phyloP scores from a whole-genome alignment of 805 yeast species.

The Wickerhamomyces silvicola region DNA sequence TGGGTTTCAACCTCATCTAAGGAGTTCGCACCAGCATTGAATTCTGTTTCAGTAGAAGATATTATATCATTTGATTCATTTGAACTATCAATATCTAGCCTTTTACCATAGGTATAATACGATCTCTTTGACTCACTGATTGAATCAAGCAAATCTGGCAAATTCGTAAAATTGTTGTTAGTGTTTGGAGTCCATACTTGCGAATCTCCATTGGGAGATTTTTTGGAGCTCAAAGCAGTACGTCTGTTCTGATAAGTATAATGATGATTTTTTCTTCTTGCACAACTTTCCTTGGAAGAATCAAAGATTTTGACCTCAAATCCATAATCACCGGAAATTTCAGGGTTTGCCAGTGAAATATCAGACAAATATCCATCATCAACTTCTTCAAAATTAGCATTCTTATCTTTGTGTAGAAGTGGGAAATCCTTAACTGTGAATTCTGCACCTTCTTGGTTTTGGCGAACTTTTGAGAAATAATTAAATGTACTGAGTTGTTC shows the following conservation, averaged over 20 bases:
- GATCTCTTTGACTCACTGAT: slow-evolving; percentile 22
- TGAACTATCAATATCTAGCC: slow-evolving; percentile 8
- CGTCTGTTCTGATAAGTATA: background rate
- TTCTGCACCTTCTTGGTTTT: slow-evolving; percentile 5
- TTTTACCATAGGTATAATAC: slow-evolving; percentile 25
- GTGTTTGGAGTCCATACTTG: slow-evolving; percentile 39
- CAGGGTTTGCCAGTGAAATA: slow-evolving; percentile 47
- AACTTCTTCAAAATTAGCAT: slow-evolving; percentile 23
- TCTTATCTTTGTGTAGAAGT: slow-evolving; percentile 19
- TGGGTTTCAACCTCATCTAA: too few relatives aligned
- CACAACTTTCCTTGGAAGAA: slow-evolving; percentile 17
- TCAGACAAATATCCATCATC: slow-evolving; percentile 39
- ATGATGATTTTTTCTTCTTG: slow-evolving; percentile 12
- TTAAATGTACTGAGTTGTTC: slow-evolving; percentile 41
- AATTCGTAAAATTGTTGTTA: slow-evolving; percentile 31
- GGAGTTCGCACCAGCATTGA: too few relatives aligned
- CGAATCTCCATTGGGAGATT: background rate
- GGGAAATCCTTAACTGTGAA: slow-evolving; percentile 30
- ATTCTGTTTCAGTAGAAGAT: too few relatives aligned
- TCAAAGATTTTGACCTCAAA: slow-evolving; percentile 40
- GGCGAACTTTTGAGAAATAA: slow-evolving; percentile 25
- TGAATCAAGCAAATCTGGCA: slow-evolving; percentile 32
- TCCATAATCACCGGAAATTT: slow-evolving; percentile 41
- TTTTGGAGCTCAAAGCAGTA: background rate
- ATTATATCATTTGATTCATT: too few relatives aligned